Conservation (phyloP, 345 rosid genomes). For the Moricandia arvensis region DNA sequence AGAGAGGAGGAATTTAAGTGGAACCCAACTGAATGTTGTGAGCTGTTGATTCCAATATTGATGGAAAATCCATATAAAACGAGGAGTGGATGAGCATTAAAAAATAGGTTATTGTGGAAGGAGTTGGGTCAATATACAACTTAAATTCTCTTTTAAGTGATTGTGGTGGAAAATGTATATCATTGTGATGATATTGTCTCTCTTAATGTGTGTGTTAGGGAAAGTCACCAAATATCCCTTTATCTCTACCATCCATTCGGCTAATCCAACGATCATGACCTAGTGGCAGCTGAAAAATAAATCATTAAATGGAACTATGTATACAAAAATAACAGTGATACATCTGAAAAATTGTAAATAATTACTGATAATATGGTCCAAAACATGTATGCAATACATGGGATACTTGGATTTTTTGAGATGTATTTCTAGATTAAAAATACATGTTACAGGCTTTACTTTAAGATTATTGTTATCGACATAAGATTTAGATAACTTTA, state of each 20-base stretch:
- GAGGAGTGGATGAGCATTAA: conserved; percentile 45
- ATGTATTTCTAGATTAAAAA: too few species aligned
- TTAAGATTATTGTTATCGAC: too few species aligned
- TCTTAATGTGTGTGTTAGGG: conserved; percentile 28
- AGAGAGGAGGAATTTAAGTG: conserved; percentile 22
- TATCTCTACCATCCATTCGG: conserved; percentile 30
- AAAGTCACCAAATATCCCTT: conserved; percentile 35
- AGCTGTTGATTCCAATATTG: conserved; percentile 45
- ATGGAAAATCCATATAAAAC: conserved; percentile 40
- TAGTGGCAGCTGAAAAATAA: neutral
- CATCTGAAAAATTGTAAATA: neutral
- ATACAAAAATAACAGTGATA: neutral
- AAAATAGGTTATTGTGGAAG: conserved; percentile 43
- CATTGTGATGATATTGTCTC: conserved; percentile 37
- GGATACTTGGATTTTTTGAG: neutral
- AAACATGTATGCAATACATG: neutral
- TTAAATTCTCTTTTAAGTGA: conserved; percentile 29
- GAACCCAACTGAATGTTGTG: conserved; percentile 30
- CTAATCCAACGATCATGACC: conserved; percentile 11
- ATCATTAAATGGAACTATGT: neutral
- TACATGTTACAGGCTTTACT: too few species aligned
- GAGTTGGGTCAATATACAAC: conserved; percentile 56
- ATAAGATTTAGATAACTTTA: too few species aligned
- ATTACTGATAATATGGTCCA: neutral
- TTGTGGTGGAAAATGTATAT: conserved; percentile 43